Percentiles rank a stretch among this genome's conserved stretches.
Conservation (phyloP, 495 filamentous ascomycete species). For the Glutinoglossum americanum region DNA sequence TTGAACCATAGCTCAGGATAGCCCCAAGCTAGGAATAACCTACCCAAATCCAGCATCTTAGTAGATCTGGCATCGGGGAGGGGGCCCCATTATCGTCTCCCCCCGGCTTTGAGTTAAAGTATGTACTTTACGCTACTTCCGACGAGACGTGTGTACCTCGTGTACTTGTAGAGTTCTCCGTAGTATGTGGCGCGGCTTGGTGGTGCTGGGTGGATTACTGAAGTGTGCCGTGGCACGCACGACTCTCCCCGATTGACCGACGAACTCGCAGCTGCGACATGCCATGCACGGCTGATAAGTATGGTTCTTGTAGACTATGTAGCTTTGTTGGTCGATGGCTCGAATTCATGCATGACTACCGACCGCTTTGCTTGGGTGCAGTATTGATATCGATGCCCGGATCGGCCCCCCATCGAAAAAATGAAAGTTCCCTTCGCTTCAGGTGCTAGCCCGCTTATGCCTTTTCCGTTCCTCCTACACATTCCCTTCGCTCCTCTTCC, state of each 20-base stretch:
- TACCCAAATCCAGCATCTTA: neutral
- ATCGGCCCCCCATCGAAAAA: neutral
- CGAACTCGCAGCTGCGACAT: neutral
- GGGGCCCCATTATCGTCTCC: neutral
- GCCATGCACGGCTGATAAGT: neutral
- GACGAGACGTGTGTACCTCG: too few species aligned
- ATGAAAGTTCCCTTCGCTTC: neutral
- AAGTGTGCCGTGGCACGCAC: neutral
- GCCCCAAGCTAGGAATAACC: neutral
- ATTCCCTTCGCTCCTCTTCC: neutral
- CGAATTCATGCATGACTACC: neutral
- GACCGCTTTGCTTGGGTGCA: neutral
- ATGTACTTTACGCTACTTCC: neutral
- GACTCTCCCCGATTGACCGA: neutral
- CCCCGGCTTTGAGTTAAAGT: neutral
- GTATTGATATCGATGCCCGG: neutral
- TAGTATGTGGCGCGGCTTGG: too few species aligned
- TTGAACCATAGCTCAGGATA: neutral
- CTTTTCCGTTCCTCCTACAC: constrained; percentile 1
- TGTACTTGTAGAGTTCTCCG: neutral
- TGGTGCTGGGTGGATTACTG: neutral
- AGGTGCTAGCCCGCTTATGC: constrained; percentile 3
- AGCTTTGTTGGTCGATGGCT: neutral
- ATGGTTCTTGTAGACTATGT: neutral
- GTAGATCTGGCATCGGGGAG: neutral